phyloP scores from a whole-genome alignment of 768 basidiomycete genomes.

The Atractiella rhizophila region DNA sequence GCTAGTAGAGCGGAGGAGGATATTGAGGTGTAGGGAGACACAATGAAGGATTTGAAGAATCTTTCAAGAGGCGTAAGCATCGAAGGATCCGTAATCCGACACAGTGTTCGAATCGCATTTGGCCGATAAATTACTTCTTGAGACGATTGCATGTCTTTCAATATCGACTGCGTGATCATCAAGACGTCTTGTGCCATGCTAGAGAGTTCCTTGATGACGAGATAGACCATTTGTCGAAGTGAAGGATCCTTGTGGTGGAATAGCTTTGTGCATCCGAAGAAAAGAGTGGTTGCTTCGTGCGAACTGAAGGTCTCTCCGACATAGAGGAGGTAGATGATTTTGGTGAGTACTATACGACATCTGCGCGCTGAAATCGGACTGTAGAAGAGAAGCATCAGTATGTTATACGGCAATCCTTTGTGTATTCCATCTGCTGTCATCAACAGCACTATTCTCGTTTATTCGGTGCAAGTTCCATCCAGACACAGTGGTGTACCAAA shows the following conservation, averaged over 20 bases:
- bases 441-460: no score
- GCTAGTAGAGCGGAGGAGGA: conserved; percentile 90
- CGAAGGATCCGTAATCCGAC: conserved; percentile 89
- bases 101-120: conserved; percentile 86
- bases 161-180: conserved; percentile 97
- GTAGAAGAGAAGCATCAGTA: no score
- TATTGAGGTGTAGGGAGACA: conserved; percentile 83
- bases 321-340: conserved; percentile 88
- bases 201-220: conserved; percentile 92
- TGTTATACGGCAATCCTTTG: no score
- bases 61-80: conserved; percentile 96
- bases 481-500: no score
- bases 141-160: conserved; percentile 99
- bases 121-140: conserved; percentile 95
- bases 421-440: no score
- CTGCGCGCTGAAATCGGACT: no score
- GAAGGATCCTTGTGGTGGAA: conserved; percentile 98
- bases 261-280: conserved; percentile 95
- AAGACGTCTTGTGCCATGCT: conserved; percentile 94
- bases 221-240: conserved; percentile 87
- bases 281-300: conserved; percentile 88
- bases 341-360: conserved; percentile 81
- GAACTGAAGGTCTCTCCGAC: conserved; percentile 81
- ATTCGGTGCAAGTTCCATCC: no score
- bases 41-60: conserved; percentile 97